Evolutionary conservation across 306 rosid species (phyloP), one percentile per base, ranked within the genome.

Genomic region (Dryas drummondii): DNA sequence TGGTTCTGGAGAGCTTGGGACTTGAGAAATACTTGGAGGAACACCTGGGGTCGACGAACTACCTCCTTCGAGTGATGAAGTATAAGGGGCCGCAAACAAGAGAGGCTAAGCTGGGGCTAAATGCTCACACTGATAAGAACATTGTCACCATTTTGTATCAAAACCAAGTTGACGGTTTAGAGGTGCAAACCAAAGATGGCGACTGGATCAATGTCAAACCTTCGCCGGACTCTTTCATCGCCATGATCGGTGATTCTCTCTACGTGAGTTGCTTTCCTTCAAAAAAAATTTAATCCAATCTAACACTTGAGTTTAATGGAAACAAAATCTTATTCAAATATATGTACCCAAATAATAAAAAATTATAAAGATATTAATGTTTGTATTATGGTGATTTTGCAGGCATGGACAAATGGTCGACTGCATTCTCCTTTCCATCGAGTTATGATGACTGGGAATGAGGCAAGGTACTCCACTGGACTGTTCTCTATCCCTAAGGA

Each of bases 351-450:
- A 32, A 32, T 32, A 32, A 32, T 1, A 32, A 32, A 32, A 32
- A 32, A 32, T 32, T 32, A 32, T 32, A 32, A 32, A 32, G 37
- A 32, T 32, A 32, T 32, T 32, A 32, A 32, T 16, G 11, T 17
- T 0, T 7, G 50, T 56, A 65, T 62, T 62, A 22, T 67, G 26
- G 4, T 68, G 61, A 60, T 50, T 45, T 68, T 79, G 74, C 46
- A 90, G 96, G 96, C 98, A 46, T 88, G 96, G 96, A 17, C 90
- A 75, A 90, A 93, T 5, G 96, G 96, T 0, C 68, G 90, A 76
- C 11, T 90, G 11, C 81, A 90, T 76, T 77, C 98, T 1, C 78
- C 96, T 1, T 56, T 66, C 74, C 98, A 90, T 54, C 32, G 91
- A 10, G 98, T 90, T 61, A 84, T 90, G 91, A 87, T 90, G 90